Conservation (phyloP, 192 early-diverging fungal genomes). For the Entomortierella parvispora region DNA sequence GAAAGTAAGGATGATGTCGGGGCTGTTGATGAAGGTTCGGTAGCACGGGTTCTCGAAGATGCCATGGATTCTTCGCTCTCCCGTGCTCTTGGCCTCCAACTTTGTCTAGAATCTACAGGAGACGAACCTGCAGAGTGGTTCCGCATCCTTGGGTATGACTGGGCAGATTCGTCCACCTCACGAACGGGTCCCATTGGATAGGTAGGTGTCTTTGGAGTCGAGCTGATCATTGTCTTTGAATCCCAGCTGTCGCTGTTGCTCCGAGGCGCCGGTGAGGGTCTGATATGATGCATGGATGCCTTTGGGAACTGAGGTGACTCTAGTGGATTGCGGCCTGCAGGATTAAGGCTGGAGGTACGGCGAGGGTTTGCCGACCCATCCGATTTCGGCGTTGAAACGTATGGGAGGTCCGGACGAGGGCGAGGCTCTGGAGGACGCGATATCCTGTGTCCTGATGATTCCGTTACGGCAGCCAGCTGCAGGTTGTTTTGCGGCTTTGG, state of each 20-base stretch:
- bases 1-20: background rate
- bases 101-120: slow-evolving; percentile 11
- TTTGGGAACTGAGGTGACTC: slow-evolving; percentile 22
- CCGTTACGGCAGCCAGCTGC: background rate
- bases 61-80: slow-evolving; percentile 23
- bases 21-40: slow-evolving; percentile 14
- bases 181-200: slow-evolving; percentile 26
- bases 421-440: slow-evolving; percentile 10
- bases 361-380: slow-evolving; percentile 24
- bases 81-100: slow-evolving; percentile 14
- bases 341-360: slow-evolving; percentile 42
- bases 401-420: slow-evolving; percentile 9
- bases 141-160: slow-evolving; percentile 15
- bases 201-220: slow-evolving; percentile 12
- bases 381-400: slow-evolving; percentile 5
- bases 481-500: slow-evolving; percentile 37
- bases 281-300: background rate
- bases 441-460: slow-evolving; percentile 8
- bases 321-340: slow-evolving; percentile 18
- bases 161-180: slow-evolving; percentile 16
- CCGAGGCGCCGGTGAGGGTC: slow-evolving; percentile 14
- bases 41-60: slow-evolving; percentile 14
- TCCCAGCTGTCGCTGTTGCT: slow-evolving; percentile 38
- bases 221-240: slow-evolving; percentile 23
- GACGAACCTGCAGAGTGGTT: slow-evolving; percentile 24